Evolutionary conservation across 2,329 filamentous ascomycete species (phyloP).

Genomic region (Calycina marina): DNA sequence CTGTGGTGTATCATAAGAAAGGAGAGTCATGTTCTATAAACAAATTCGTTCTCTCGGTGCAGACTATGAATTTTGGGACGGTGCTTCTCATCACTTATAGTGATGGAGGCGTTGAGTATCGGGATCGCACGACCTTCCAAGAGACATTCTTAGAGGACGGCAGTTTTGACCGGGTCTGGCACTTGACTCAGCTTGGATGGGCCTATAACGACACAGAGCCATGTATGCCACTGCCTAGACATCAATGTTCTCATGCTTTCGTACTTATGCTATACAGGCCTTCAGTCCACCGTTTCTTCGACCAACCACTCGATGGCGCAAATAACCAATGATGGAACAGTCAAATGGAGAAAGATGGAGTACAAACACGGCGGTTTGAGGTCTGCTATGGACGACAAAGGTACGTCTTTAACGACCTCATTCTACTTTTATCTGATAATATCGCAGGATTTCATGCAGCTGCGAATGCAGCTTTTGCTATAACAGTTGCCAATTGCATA

Average conservation of each 20-base stretch:
- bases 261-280: conserved; percentile 25
- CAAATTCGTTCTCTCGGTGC: conserved; percentile 56
- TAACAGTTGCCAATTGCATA: conserved; percentile 34
- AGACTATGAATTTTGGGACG: conserved; percentile 55
- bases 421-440: conserved; percentile 15
- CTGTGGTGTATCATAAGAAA: conserved; percentile 39
- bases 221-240: conserved; percentile 35
- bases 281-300: conserved; percentile 46
- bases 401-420: too few species aligned
- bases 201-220: conserved; percentile 50
- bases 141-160: conserved; percentile 51
- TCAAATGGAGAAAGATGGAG: conserved; percentile 42
- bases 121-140: conserved; percentile 60
- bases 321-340: conserved; percentile 40
- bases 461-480: conserved; percentile 45
- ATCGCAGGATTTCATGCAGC: conserved; percentile 37
- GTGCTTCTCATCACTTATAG: conserved; percentile 60
- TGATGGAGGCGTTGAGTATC: conserved; percentile 69
- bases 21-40: conserved; percentile 53
- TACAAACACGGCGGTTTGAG: conserved; percentile 35
- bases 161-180: conserved; percentile 47
- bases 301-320: conserved; percentile 44
- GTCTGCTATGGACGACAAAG: conserved; percentile 34
- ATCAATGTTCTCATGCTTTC: neutral
- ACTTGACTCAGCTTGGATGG: conserved; percentile 66